Evolutionary conservation across 164 flowering plant genomes (phyloP).

Genomic region (Piper betle): DNA sequence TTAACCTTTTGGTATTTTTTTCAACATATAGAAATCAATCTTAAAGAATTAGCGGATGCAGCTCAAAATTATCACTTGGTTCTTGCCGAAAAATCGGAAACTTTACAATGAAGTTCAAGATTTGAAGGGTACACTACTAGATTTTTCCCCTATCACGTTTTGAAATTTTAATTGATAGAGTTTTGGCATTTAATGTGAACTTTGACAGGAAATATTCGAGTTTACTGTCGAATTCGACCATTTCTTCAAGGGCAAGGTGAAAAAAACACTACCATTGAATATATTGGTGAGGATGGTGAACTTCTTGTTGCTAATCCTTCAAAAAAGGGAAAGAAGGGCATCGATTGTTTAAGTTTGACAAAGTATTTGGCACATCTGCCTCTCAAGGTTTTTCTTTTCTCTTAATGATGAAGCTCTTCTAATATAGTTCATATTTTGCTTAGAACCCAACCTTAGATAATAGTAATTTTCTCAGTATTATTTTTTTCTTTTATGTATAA

Average conservation of each 20-base stretch:
- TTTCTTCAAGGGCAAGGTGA: constrained; percentile 66
- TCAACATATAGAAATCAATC: constrained; percentile 37
- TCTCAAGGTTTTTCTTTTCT: constrained; percentile 53
- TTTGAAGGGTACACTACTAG: constrained; percentile 54
- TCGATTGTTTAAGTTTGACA: constrained; percentile 74
- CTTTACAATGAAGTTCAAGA: constrained; percentile 95
- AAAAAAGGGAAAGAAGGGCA: constrained; percentile 76
- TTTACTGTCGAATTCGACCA: constrained; percentile 89
- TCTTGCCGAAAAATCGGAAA: constrained; percentile 75
- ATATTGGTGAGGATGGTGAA: constrained; percentile 86
- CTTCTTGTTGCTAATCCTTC: constrained; percentile 63
- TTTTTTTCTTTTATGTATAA: too few relatives aligned
- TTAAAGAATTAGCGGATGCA: constrained; percentile 58
- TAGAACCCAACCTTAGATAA: neutral
- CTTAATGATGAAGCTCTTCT: neutral
- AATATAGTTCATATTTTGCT: neutral
- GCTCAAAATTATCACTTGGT: constrained; percentile 75
- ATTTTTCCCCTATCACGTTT: neutral
- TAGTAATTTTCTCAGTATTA: too few relatives aligned
- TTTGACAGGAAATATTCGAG: constrained; percentile 76
- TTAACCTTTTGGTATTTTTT: neutral
- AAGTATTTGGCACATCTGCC: constrained; percentile 65
- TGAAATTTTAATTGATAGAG: neutral
- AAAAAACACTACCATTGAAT: constrained; percentile 67
- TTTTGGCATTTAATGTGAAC: constrained; percentile 1